Conservation (phyloP, 345 rosid genomes). For the Pugionium cornutum region DNA sequence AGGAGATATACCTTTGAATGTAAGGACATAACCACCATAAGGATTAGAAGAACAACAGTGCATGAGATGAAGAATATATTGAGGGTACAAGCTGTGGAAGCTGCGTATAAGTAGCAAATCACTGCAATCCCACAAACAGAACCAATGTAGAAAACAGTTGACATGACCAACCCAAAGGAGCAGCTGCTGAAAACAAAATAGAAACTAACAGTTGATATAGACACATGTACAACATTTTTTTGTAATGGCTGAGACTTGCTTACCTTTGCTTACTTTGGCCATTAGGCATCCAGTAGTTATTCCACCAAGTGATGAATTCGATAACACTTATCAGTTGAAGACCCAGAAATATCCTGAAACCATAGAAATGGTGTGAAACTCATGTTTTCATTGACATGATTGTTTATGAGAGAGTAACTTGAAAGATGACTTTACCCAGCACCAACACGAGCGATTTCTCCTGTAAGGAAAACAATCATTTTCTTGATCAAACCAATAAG, state of each 20-base stretch:
- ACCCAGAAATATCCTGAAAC: slow-evolving; percentile 65
- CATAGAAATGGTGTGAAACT: not conserved
- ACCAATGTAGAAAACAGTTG: slow-evolving; percentile 55
- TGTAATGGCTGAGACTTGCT: not conserved
- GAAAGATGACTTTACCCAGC: slow-evolving; percentile 62
- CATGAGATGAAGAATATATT: slow-evolving; percentile 83
- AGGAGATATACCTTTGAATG: slow-evolving; percentile 61
- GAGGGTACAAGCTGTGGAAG: slow-evolving; percentile 51
- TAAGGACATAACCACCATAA: slow-evolving; percentile 71
- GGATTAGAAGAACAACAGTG: slow-evolving; percentile 64
- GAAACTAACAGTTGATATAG: not conserved
- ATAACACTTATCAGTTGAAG: slow-evolving; percentile 86
- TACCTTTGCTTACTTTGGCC: slow-evolving; percentile 62
- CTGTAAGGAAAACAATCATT: slow-evolving; percentile 44
- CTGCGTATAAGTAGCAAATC: slow-evolving; percentile 59
- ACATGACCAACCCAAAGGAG: slow-evolving; percentile 64
- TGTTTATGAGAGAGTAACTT: not conserved
- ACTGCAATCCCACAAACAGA: slow-evolving; percentile 58
- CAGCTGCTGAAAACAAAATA: slow-evolving; percentile 47
- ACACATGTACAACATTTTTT: not conserved
- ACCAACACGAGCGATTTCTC: slow-evolving; percentile 83
- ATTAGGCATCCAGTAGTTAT: slow-evolving; percentile 74
- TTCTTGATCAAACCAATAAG: not conserved
- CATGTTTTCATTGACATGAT: not conserved
- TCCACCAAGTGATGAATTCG: slow-evolving; percentile 92